Conservation (phyloP, 2,329 filamentous ascomycete species). For the Blastomyces parvus region DNA sequence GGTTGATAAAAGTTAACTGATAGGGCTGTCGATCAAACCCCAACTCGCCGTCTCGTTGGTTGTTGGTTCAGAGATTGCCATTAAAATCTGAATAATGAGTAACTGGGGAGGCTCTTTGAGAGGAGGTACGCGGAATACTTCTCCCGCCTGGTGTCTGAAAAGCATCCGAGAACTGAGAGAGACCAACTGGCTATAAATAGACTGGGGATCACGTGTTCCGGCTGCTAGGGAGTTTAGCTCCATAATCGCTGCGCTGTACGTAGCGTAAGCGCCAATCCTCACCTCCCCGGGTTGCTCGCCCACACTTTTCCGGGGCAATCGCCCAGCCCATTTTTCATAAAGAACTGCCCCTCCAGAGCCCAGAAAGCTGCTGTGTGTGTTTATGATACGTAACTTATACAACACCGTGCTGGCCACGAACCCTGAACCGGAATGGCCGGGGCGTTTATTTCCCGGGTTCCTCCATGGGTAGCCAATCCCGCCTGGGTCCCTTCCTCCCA, state of each 20-base stretch:
- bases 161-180: not conserved
- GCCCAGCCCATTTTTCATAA: conserved; percentile 1
- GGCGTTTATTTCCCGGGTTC: not conserved
- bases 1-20: not conserved
- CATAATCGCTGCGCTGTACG: not conserved
- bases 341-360: not conserved
- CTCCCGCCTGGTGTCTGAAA: not conserved
- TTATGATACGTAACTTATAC: conserved; percentile 5
- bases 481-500: not conserved
- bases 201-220: not conserved
- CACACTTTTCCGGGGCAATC: not conserved
- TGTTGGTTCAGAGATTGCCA: not conserved
- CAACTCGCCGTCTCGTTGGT: not conserved
- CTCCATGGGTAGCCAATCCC: not conserved
- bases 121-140: not conserved
- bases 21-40: not conserved
- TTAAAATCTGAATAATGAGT: not conserved
- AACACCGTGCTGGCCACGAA: not conserved
- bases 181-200: not conserved
- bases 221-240: not conserved
- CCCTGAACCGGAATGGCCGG: not conserved
- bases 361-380: not conserved
- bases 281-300: not conserved
- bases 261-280: conserved; percentile 1
- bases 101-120: not conserved